Evolutionary conservation across 2,329 filamentous ascomycete genomes (phyloP).

Genomic region (Microcyclospora pomicola): DNA sequence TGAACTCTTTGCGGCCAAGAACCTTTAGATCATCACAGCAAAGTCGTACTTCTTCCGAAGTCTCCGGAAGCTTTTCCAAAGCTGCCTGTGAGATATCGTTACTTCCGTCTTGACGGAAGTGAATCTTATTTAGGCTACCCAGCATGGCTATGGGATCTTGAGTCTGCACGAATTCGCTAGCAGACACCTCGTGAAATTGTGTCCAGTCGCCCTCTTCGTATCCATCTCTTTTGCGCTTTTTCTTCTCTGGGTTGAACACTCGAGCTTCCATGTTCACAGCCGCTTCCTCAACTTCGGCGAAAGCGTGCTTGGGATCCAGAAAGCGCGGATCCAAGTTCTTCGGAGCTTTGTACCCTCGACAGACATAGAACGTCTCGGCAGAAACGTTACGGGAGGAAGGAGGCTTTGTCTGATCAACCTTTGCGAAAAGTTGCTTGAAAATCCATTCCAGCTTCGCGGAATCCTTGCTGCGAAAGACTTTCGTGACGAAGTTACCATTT

Average conservation of each 20-base stretch:
- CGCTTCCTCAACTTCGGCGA: slow-evolving; percentile 75
- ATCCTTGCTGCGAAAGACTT: slow-evolving; percentile 93
- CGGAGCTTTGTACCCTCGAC: slow-evolving; percentile 85
- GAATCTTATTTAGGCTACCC: slow-evolving; percentile 69
- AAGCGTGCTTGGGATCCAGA: slow-evolving; percentile 76
- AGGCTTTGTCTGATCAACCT: slow-evolving; percentile 94
- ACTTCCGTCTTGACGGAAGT: slow-evolving; percentile 63
- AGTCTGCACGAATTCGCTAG: slow-evolving; percentile 88
- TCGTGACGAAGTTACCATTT: slow-evolving; percentile 89
- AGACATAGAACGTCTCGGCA: slow-evolving; percentile 97
- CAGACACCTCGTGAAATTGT: slow-evolving; percentile 77
- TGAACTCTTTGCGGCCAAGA: slow-evolving; percentile 87
- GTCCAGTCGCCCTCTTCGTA: slow-evolving; percentile 94
- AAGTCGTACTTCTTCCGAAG: slow-evolving; percentile 63
- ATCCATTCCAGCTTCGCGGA: slow-evolving; percentile 95
- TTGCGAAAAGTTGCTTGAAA: slow-evolving; percentile 88
- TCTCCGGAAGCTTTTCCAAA: slow-evolving; percentile 72
- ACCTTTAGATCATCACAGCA: slow-evolving; percentile 80
- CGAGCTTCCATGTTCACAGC: slow-evolving; percentile 94
- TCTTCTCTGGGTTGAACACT: slow-evolving; percentile 92
- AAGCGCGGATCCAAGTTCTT: slow-evolving; percentile 88
- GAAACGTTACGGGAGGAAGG: slow-evolving; percentile 92
- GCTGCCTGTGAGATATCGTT: slow-evolving; percentile 74
- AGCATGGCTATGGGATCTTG: slow-evolving; percentile 86
- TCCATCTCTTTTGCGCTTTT: slow-evolving; percentile 94